phyloP scores from a whole-genome alignment of 1,284 basidiomycete species.

The Cutaneotrichosporon mucoides region DNA sequence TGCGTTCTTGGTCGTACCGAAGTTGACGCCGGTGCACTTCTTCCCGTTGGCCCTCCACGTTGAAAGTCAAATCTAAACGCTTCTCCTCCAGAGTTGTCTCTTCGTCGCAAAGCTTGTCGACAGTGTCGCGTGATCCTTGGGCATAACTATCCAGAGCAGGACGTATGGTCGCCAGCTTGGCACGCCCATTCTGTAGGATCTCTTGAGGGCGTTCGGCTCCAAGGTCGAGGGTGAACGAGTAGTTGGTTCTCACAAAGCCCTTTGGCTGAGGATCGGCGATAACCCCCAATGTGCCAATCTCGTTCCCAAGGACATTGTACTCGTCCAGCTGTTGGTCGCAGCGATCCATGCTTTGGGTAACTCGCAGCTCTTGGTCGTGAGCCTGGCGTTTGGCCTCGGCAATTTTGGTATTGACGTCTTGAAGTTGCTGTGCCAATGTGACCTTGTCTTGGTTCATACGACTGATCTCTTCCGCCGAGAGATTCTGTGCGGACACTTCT shows the following conservation, averaged over 20 bases:
- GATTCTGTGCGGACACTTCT: conserved; percentile 73
- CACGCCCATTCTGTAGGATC: conserved; percentile 59
- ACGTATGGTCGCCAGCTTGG: conserved; percentile 64
- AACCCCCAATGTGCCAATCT: conserved; percentile 62
- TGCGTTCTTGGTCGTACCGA: conserved; percentile 45
- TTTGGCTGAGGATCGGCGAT: neutral
- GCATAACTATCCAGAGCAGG: conserved; percentile 66
- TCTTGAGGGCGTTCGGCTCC: conserved; percentile 63
- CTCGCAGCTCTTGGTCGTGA: conserved; percentile 69
- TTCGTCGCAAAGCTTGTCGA: conserved; percentile 65
- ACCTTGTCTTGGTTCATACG: conserved; percentile 83
- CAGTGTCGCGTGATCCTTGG: conserved; percentile 63
- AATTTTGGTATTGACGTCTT: conserved; percentile 69
- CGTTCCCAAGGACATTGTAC: conserved; percentile 66
- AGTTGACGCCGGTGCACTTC: conserved; percentile 64
- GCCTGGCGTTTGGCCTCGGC: conserved; percentile 64
- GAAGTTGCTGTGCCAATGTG: conserved; percentile 61
- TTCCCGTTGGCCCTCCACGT: conserved; percentile 54
- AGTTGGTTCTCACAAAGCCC: conserved; percentile 52
- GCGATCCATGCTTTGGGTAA: conserved; percentile 68
- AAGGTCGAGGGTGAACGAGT: conserved; percentile 69
- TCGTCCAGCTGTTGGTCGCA: conserved; percentile 72
- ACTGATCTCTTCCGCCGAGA: conserved; percentile 75
- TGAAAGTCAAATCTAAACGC: conserved; percentile 59
- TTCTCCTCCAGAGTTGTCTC: conserved; percentile 72